Base-by-base conservation (phyloP, 1,139 yeast genomes). In the Nakaseomyces nivariensis region DNA sequence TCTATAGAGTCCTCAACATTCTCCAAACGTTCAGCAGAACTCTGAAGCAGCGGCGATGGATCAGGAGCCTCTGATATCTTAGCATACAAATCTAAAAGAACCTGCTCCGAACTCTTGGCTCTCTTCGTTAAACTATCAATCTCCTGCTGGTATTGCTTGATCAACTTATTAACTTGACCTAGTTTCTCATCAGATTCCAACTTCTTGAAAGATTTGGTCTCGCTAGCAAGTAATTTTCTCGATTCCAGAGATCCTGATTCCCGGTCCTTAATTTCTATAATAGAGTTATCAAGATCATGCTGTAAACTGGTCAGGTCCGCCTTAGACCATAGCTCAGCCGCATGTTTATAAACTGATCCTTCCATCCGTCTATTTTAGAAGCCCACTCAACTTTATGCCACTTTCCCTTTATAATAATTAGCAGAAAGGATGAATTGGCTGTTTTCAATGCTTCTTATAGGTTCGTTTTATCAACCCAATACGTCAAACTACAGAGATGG, bases 51-150 rank as follows among this genome's bases (percentile, higher is more conserved):
- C 3, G 96, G 95, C 53, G 76, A 77, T 3, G 97, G 97, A 67
- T 92, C 97, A 0, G 97, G 97, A 0, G 95, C 92, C 62, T 90
- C 96, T 2, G 89, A 87, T 11, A 92, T 70, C 27, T 79, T 71
- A 52, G 89, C 73, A 69, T 90, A 90, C 29, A 87, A 72, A 25
- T 81, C 81, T 66, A 89, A 78, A 61, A 92, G 84, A 46, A 81
- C 74, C 37, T 75, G 73, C 62, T 92, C 97, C 1, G 86, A 81
- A 47, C 68, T 73, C 62, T 89, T 88, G 54, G 87, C 81, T 58
- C 92, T 79, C 58, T 78, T 80, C 3, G 97, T 87, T 56, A 92
- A 72, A 43, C 74, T 72, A 64, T 92, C 98, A 59, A 92, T 85
- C 64, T 89, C 97, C 53, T 81, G 77, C 66, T 92, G 98, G 64